These are phyloP conservation scores for Oleoguttula mirabilis DNA, from an alignment of 495 filamentous ascomycete species.

Conservation along the genomic window DNA sequence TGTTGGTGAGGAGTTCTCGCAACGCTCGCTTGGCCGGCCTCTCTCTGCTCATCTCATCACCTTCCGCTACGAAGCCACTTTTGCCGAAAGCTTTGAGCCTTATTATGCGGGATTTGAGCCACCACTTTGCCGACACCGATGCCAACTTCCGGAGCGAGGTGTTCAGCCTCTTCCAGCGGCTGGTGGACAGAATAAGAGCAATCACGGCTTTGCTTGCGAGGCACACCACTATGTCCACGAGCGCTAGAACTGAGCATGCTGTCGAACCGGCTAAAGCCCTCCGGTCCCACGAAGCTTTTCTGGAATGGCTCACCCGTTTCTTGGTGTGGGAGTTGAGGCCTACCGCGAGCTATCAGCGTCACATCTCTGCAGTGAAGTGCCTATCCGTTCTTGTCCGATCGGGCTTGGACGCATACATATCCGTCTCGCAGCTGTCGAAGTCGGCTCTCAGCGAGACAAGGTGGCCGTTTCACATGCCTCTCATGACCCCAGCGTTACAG, in stretches of 20 bases:
- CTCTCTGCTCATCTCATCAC: conserved; percentile 58
- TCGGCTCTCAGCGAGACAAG: conserved; percentile 27
- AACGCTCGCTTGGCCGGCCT: conserved; percentile 61
- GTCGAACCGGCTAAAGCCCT: neutral
- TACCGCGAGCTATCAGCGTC: conserved; percentile 72
- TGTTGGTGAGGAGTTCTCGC: conserved; percentile 51
- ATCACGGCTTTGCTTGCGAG: conserved; percentile 21
- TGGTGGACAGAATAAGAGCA: conserved; percentile 32
- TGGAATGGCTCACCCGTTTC: conserved; percentile 58
- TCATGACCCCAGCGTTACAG: conserved; percentile 41
- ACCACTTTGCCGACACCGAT: conserved; percentile 71
- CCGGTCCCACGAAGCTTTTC: conserved; percentile 41
- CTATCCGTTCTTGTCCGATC: conserved; percentile 49
- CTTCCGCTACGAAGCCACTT: conserved; percentile 58
- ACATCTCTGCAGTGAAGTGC: conserved; percentile 64
- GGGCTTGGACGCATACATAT: conserved; percentile 31
- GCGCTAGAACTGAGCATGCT: too few species aligned
- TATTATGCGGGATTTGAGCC: conserved; percentile 47
- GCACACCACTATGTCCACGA: neutral
- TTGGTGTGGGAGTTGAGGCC: conserved; percentile 59
- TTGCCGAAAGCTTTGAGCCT: conserved; percentile 44
- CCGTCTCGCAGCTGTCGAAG: conserved; percentile 21
- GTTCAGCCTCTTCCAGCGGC: conserved; percentile 54
- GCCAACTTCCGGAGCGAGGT: conserved; percentile 69
- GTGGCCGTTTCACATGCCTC: conserved; percentile 43